These are phyloP conservation scores for Saccharomycopsis javanensis DNA, from an alignment of 805 yeast species.

Conservation along the genomic window DNA sequence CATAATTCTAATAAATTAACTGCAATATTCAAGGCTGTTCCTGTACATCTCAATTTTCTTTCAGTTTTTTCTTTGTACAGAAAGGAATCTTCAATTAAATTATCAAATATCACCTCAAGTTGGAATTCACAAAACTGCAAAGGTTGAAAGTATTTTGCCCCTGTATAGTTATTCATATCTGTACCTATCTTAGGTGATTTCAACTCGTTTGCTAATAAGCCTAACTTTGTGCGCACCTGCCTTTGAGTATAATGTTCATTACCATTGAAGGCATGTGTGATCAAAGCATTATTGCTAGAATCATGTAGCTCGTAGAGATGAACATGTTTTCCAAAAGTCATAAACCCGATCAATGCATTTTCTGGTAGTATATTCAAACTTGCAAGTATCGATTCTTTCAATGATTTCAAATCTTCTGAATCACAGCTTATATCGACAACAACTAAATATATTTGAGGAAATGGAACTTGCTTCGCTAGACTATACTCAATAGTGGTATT, in stretches of 20 bases:
- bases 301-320: slow-evolving; percentile 41
- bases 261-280: slow-evolving; percentile 46
- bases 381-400: slow-evolving; percentile 40
- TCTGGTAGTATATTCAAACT: slow-evolving; percentile 40
- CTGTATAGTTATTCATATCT: slow-evolving; percentile 20
- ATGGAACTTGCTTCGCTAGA: slow-evolving; percentile 22
- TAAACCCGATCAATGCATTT: slow-evolving; percentile 45
- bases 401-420: slow-evolving; percentile 37
- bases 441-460: slow-evolving; percentile 16
- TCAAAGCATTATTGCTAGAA: slow-evolving; percentile 27
- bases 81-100: slow-evolving; percentile 40
- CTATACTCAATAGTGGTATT: slow-evolving; percentile 28
- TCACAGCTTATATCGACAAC: slow-evolving; percentile 15
- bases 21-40: slow-evolving; percentile 47
- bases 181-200: slow-evolving; percentile 3
- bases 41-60: slow-evolving; percentile 48
- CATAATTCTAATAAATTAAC: slow-evolving; percentile 29
- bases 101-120: slow-evolving; percentile 39
- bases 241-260: slow-evolving; percentile 39
- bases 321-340: slow-evolving; percentile 52
- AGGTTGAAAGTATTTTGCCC: slow-evolving; percentile 38
- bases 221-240: slow-evolving; percentile 37
- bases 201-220: slow-evolving; percentile 29
- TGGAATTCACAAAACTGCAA: slow-evolving; percentile 42
- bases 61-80: slow-evolving; percentile 33